Evolutionary conservation across 1,139 yeast genomes (phyloP).

Genomic region (Saccharomyces pastorianus): DNA sequence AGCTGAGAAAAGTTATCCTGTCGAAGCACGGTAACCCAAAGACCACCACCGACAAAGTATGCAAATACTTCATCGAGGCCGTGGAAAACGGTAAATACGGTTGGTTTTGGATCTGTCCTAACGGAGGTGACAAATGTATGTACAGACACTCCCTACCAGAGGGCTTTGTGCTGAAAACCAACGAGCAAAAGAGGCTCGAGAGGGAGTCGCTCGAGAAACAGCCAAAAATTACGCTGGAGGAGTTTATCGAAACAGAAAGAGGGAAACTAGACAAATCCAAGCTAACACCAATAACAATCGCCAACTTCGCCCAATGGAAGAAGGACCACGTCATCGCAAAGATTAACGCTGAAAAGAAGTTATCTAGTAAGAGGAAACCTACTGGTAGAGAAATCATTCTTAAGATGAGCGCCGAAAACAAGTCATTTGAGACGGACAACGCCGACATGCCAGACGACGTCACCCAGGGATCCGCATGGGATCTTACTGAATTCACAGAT

Average conservation of each 20-base stretch:
- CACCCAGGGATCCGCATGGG: slow-evolving; percentile 58
- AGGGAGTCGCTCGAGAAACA: slow-evolving; percentile 76
- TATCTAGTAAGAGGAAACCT: slow-evolving; percentile 41
- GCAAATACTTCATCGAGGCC: slow-evolving; percentile 91
- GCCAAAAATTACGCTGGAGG: slow-evolving; percentile 90
- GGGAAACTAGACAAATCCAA: slow-evolving; percentile 67
- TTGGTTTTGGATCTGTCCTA: slow-evolving; percentile 98
- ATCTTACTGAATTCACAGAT: slow-evolving; percentile 46
- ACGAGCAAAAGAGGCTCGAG: slow-evolving; percentile 88
- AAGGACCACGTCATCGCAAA: slow-evolving; percentile 53
- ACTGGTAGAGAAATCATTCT: slow-evolving; percentile 79
- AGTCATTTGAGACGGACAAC: slow-evolving; percentile 37
- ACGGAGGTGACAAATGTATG: slow-evolving; percentile 87
- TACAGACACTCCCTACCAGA: slow-evolving; percentile 96
- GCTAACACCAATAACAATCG: slow-evolving; percentile 82
- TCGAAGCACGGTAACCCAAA: slow-evolving; percentile 93
- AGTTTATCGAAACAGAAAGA: slow-evolving; percentile 90
- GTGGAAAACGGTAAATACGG: slow-evolving; percentile 97
- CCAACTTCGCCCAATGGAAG: slow-evolving; percentile 83
- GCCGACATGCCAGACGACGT: slow-evolving; percentile 33
- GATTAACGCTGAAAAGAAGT: slow-evolving; percentile 50
- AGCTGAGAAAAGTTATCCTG: slow-evolving; percentile 72
- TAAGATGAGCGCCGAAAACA: slow-evolving; percentile 63
- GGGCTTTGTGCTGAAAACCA: slow-evolving; percentile 92
- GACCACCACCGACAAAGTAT: slow-evolving; percentile 91